phyloP scores from a whole-genome alignment of 192 early-diverging fungal genomes.

The Coemansia sp. region DNA sequence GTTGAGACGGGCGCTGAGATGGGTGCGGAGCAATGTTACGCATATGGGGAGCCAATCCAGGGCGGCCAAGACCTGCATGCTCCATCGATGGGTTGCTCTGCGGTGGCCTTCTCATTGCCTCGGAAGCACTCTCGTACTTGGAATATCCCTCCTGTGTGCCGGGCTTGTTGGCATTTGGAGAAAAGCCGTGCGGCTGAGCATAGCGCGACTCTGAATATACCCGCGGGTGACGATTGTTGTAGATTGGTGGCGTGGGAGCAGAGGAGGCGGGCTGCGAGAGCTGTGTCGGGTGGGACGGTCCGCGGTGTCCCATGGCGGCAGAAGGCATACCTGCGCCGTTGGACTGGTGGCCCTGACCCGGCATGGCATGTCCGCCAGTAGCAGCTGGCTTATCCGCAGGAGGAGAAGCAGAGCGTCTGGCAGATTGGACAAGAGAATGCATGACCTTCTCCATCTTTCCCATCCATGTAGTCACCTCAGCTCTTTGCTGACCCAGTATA shows the following conservation, averaged over 20 bases:
- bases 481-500: slow-evolving; percentile 28
- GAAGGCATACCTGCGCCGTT: too few species aligned
- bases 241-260: too few species aligned
- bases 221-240: background rate
- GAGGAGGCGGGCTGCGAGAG: background rate
- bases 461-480: slow-evolving; percentile 42
- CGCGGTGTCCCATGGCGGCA: background rate
- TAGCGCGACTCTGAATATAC: slow-evolving; percentile 2
- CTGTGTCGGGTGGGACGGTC: background rate
- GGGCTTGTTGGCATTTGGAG: background rate
- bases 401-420: background rate
- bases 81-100: too few species aligned
- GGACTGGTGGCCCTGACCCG: too few species aligned
- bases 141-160: background rate
- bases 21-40: background rate
- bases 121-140: background rate
- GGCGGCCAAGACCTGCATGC: background rate
- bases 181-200: background rate
- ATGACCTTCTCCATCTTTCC: slow-evolving; percentile 25
- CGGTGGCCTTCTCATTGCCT: too few species aligned
- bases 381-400: slow-evolving; percentile 1
- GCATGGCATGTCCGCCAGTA: slow-evolving; percentile 1
- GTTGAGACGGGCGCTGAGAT: background rate
- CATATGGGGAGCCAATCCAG: background rate
- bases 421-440: background rate